Evolutionary conservation across 2,329 filamentous ascomycete species (phyloP), one percentile per base, ranked within the genome.

Genomic region (Hirsutella rhossiliensis): DNA sequence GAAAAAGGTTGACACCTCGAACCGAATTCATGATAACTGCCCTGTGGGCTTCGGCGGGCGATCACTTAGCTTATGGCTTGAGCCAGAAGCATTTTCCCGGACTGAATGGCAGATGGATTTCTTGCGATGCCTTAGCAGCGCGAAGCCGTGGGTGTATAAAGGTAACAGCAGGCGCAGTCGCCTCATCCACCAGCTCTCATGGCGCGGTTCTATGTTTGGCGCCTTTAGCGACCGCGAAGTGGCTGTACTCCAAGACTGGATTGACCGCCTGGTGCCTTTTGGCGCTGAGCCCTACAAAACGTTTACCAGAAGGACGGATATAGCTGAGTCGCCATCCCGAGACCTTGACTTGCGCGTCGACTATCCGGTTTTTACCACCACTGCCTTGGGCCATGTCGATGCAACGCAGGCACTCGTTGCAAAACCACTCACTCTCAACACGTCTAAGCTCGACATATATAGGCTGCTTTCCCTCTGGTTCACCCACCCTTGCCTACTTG

Each of bases 131-230:
- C 44, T 51, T 18, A 41, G 36, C 6, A 34, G 39, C 11, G 31
- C 45, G 7, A 43, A 40, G 30, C 46, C 50, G 6, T 72, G 68
- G 69, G 53, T 72, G 4, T 48, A 56, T 36, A 57, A 54, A 34
- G 68, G 68, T 6, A 51, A 61, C 32, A 64, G 64, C 43, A 41
- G 50, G 1, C 59, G 60, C 31, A 72, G 68, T 45, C 58, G 50
- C 19, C 55, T 73, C 3, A 50, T 71, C 2, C 59, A 56, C 34
- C 67, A 68, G 51, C 49, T 72, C 9, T 54, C 48, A 1, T 72
- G 68, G 68, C 60, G 62, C 23, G 69, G 69, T 6, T 62, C 58
- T 38, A 73, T 73, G 69, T 73, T 69, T 49, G 69, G 69, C 1
- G 59, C 66, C 18, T 73, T 73, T 50, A 72, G 67, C 1, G 51